A percentile compares a stretch with the other conserved stretches of the same genome.
phyloP scores from a whole-genome alignment of 495 filamentous ascomycete genomes.

The Massariosphaeria phaeospora region DNA sequence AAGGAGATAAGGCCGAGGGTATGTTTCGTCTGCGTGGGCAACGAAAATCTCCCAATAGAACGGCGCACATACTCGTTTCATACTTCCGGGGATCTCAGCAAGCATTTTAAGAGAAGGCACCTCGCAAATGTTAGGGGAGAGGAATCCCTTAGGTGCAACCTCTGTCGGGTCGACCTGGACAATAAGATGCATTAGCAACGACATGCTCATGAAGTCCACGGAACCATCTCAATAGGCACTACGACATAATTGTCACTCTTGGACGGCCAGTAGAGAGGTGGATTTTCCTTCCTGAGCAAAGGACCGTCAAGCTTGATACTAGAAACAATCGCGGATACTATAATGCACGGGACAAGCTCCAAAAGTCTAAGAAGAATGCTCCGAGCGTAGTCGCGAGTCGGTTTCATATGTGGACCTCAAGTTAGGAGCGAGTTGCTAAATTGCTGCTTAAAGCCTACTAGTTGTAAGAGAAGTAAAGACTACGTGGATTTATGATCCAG shows the following conservation, averaged over 20 bases:
- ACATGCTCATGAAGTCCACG: slow-evolving; percentile 22
- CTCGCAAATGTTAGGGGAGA: slow-evolving; percentile 33
- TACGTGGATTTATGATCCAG: no score
- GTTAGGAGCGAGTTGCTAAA: no score
- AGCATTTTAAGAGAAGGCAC: slow-evolving; percentile 45
- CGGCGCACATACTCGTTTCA: slow-evolving; percentile 37
- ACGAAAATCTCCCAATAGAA: slow-evolving; percentile 34
- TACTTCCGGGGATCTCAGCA: slow-evolving; percentile 33
- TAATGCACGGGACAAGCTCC: no score
- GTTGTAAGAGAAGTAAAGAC: no score
- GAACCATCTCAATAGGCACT: slow-evolving; percentile 22
- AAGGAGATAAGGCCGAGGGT: slow-evolving; percentile 38
- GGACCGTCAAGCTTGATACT: no score
- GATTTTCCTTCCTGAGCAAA: no score
- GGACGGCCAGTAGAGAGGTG: no score
- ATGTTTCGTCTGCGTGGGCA: slow-evolving; percentile 44
- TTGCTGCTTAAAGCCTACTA: no score
- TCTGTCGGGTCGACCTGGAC: slow-evolving; percentile 19
- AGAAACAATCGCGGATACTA: no score
- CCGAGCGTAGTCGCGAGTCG: no score
- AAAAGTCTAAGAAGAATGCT: no score
- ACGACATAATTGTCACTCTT: background rate
- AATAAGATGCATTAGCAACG: slow-evolving; percentile 33
- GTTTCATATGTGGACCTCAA: no score
- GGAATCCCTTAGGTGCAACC: slow-evolving; percentile 27